Base-by-base conservation (phyloP, 345 rosid genomes). In the Populus euphratica region DNA sequence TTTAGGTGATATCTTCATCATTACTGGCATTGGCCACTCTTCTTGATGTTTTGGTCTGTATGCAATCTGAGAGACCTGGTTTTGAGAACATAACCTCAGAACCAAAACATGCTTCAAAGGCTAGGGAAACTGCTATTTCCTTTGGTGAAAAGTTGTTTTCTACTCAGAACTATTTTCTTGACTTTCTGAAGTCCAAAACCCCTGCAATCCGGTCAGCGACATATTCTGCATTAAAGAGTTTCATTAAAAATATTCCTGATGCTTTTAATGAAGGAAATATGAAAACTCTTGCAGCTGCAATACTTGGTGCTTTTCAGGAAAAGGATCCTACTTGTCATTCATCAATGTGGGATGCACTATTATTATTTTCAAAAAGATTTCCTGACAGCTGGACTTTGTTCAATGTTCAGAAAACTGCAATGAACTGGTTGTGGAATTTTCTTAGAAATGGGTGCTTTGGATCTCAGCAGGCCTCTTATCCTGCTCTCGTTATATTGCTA, bases 231-330 rank as follows among this genome's bases (percentile, higher is more conserved):
- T 80, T 92, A 78, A 89, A 85, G 86, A 90, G 96, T 83, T 92
- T 76, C 81, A 83, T 92, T 74, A 91, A 87, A 85, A 87, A 88
- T 80, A 81, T 91, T 81, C 93, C 96, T 83, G 89, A 91, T 68
- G 90, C 79, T 71, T 86, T 93, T 77, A 77, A 83, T 82, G 97
- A 90, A 77, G 89, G 80, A 62, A 91, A 87, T 76, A 64, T 93
- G 81, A 90, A 86, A 86, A 76, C 81, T 23, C 81, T 95, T 82
- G 92, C 93, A 35, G 69, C 92, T 77, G 86, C 89, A 56, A 75
- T 95, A 63, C 95, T 95, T 76, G 98, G 98, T 81, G 89, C 89
- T 75, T 93, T 95, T 82, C 91, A 86, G 79, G 99, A 95, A 87
- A 93, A 88, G 69, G 91, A 95, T 85, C 93, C 96, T 78, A 63